phyloP scores from a whole-genome alignment of 2,329 filamentous ascomycete genomes.

The Rhynchosporium secalis region DNA sequence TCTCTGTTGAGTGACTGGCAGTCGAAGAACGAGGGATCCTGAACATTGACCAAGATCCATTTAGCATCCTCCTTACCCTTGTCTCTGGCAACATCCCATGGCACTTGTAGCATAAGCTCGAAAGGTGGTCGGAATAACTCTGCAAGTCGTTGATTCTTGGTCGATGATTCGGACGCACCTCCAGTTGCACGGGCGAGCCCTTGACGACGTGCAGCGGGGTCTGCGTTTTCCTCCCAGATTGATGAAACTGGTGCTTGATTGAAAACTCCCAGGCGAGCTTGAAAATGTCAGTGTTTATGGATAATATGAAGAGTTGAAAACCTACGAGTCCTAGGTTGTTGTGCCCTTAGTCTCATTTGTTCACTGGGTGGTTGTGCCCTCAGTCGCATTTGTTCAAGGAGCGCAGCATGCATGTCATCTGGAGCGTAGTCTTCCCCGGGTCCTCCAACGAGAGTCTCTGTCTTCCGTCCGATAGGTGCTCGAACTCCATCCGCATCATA shows the following conservation, averaged over 20 bases:
- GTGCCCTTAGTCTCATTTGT: constrained; percentile 40
- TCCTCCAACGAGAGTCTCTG: constrained; percentile 85
- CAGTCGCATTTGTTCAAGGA: constrained; percentile 37
- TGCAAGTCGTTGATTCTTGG: constrained; percentile 76
- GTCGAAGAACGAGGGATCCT: constrained; percentile 90
- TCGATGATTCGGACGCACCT: constrained; percentile 63
- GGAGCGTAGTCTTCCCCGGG: constrained; percentile 51
- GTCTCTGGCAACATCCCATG: constrained; percentile 83
- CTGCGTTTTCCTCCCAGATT: constrained; percentile 50
- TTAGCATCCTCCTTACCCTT: constrained; percentile 86
- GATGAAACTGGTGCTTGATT: constrained; percentile 57
- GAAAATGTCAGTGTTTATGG: constrained; percentile 24
- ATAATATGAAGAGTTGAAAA: constrained; percentile 9
- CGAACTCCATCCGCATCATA: constrained; percentile 65
- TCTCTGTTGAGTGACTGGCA: constrained; percentile 94
- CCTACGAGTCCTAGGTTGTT: constrained; percentile 30
- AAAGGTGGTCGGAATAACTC: constrained; percentile 92
- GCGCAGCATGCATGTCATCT: constrained; percentile 42
- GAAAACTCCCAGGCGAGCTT: constrained; percentile 61
- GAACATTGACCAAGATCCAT: constrained; percentile 94
- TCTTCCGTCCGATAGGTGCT: constrained; percentile 87
- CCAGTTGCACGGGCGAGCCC: constrained; percentile 61
- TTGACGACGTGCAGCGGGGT: constrained; percentile 49
- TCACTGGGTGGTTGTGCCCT: constrained; percentile 36
- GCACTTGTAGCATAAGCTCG: constrained; percentile 76